A percentile compares a stretch with the other conserved stretches of the same genome.
These are phyloP conservation scores for Gossypioides kirkii DNA, from an alignment of 345 rosid species.

Conservation along the genomic window DNA sequence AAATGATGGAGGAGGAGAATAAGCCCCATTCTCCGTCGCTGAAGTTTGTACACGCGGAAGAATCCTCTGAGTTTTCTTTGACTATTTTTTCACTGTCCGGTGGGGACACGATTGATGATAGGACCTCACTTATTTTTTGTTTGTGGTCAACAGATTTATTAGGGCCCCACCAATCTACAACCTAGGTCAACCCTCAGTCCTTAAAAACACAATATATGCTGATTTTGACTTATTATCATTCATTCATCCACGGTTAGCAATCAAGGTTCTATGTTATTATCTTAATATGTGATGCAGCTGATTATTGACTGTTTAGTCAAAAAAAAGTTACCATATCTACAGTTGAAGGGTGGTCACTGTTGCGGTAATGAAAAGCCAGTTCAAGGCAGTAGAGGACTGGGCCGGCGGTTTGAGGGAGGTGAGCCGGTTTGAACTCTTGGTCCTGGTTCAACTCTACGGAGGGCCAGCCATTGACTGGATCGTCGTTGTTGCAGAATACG, in stretches of 20 bases:
- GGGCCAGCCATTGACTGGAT: conserved; percentile 88
- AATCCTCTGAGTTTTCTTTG: conserved; percentile 16
- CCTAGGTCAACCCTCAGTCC: conserved; percentile 29
- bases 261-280: neutral
- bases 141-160: conserved; percentile 24
- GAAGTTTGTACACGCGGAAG: conserved; percentile 20
- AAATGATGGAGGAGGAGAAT: conserved; percentile 17
- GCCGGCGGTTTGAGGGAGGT: conserved; percentile 42
- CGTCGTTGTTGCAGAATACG: conserved; percentile 78
- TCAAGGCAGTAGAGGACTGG: conserved; percentile 91
- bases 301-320: neutral
- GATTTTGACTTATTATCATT: neutral
- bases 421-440: conserved; percentile 41
- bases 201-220: neutral
- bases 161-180: conserved; percentile 26
- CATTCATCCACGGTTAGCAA: neutral
- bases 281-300: conserved; percentile 10
- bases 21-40: conserved; percentile 16
- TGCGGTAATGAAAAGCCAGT: conserved; percentile 57
- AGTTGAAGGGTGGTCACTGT: conserved; percentile 34
- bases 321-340: conserved; percentile 59
- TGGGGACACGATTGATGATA: neutral
- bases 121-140: conserved; percentile 9
- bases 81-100: conserved; percentile 21
- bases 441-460: conserved; percentile 47